phyloP scores from a whole-genome alignment of 129 eudicot genomes.

The Dittrichia graveolens region DNA sequence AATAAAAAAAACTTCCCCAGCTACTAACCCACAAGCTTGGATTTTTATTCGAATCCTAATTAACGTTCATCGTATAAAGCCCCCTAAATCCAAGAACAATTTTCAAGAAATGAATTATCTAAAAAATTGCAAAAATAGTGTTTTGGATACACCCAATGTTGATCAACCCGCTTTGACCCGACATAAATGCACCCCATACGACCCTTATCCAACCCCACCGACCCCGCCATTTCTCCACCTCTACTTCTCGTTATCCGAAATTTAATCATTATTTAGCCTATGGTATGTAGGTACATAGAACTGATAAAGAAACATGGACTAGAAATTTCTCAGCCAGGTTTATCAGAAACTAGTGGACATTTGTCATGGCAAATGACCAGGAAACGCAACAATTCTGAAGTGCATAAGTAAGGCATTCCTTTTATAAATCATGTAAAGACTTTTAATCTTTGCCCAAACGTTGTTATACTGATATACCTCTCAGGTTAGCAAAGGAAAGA shows the following conservation, averaged over 20 bases:
- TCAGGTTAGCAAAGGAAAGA: conserved; percentile 69
- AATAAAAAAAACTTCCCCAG: too few species aligned
- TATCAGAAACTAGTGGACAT: conserved; percentile 54
- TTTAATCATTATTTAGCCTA: not conserved
- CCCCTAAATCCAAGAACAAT: too few species aligned
- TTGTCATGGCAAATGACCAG: conserved; percentile 83
- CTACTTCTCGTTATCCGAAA: not conserved
- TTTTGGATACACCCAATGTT: not conserved
- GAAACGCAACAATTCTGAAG: conserved; percentile 59
- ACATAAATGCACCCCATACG: not conserved
- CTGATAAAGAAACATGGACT: conserved; percentile 66
- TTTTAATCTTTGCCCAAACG: not conserved
- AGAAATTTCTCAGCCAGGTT: conserved; percentile 90
- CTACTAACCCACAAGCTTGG: too few species aligned
- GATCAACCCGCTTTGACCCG: not conserved
- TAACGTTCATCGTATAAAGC: too few species aligned
- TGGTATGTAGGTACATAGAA: conserved; percentile 54
- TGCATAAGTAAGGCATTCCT: conserved; percentile 60
- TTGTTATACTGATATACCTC: conserved; percentile 9
- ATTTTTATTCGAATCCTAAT: too few species aligned
- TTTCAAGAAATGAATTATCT: too few species aligned
- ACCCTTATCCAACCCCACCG: not conserved
- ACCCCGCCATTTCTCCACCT: not conserved
- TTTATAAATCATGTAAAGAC: not conserved
- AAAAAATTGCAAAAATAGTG: too few species aligned